A percentile compares a stretch with the other conserved stretches of the same genome.
phyloP scores from a whole-genome alignment of 352 stramenopile species.

The Phytophthora colocasiae region DNA sequence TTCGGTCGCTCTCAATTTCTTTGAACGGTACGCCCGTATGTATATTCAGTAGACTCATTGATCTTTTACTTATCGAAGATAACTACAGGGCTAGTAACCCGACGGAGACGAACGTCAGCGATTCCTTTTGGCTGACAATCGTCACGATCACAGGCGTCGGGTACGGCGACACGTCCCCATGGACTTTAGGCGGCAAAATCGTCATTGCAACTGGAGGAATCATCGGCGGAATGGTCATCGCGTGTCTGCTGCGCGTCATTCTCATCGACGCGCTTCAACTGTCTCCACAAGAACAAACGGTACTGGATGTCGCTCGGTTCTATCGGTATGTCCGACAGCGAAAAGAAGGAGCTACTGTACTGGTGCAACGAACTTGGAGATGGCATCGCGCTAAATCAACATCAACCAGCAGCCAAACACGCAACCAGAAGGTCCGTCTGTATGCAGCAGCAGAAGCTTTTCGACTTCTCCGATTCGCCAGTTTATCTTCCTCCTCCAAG shows the following conservation, averaged over 20 bases:
- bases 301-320: constrained; percentile 69
- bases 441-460: constrained; percentile 59
- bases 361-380: constrained; percentile 57
- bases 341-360: constrained; percentile 47
- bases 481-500: constrained; percentile 12
- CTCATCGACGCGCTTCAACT: constrained; percentile 66
- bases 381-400: constrained; percentile 29
- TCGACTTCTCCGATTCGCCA: constrained; percentile 56
- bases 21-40: constrained; percentile 46
- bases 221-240: constrained; percentile 64
- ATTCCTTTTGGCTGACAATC: constrained; percentile 72
- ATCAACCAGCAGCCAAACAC: constrained; percentile 5
- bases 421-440: constrained; percentile 37
- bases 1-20: constrained; percentile 62
- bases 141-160: constrained; percentile 72
- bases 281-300: constrained; percentile 60
- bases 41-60: background rate
- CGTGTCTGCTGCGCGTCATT: constrained; percentile 63
- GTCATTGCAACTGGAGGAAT: constrained; percentile 65
- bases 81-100: constrained; percentile 50
- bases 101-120: constrained; percentile 46
- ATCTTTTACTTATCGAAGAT: background rate
- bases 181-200: constrained; percentile 62
- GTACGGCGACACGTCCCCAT: constrained; percentile 61
- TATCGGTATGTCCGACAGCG: constrained; percentile 55